These are phyloP conservation scores for Cyathus striatus DNA, from an alignment of 768 basidiomycete species.

Conservation along the genomic window DNA sequence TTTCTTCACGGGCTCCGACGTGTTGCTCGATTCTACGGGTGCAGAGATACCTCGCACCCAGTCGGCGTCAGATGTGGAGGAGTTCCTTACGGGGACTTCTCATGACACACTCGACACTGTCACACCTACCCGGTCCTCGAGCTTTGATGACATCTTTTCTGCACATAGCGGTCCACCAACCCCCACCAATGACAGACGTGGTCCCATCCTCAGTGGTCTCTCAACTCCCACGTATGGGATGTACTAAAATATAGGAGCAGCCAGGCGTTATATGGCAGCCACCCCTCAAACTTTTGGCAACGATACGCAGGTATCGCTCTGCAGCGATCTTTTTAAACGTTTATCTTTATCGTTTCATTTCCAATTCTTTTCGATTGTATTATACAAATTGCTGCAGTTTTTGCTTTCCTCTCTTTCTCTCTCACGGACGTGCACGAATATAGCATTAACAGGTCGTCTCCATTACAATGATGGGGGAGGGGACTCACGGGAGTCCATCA, in stretches of 20 bases:
- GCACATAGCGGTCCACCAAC: constrained; percentile 5
- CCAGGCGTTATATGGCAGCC: too few species aligned
- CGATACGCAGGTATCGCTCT: neutral
- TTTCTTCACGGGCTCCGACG: constrained; percentile 67
- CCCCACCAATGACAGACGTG: constrained; percentile 1
- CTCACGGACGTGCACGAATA: too few species aligned
- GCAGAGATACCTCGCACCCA: constrained; percentile 26
- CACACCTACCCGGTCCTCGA: constrained; percentile 19
- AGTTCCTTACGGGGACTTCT: constrained; percentile 32
- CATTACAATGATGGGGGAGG: too few species aligned
- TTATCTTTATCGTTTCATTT: too few species aligned
- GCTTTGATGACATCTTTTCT: constrained; percentile 9
- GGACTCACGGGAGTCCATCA: too few species aligned
- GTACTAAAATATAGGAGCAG: too few species aligned
- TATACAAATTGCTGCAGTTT: too few species aligned
- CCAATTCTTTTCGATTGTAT: too few species aligned
- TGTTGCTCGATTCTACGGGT: constrained; percentile 5
- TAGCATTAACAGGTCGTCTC: too few species aligned
- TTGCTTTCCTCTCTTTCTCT: too few species aligned
- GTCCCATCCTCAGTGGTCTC: neutral
- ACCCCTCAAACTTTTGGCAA: too few species aligned
- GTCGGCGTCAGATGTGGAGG: constrained; percentile 54
- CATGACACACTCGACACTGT: constrained; percentile 11
- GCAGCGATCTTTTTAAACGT: neutral
- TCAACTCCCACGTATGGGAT: neutral